Evolutionary conservation across 495 filamentous ascomycete genomes (phyloP).

Genomic region (Daldinia decipiens): DNA sequence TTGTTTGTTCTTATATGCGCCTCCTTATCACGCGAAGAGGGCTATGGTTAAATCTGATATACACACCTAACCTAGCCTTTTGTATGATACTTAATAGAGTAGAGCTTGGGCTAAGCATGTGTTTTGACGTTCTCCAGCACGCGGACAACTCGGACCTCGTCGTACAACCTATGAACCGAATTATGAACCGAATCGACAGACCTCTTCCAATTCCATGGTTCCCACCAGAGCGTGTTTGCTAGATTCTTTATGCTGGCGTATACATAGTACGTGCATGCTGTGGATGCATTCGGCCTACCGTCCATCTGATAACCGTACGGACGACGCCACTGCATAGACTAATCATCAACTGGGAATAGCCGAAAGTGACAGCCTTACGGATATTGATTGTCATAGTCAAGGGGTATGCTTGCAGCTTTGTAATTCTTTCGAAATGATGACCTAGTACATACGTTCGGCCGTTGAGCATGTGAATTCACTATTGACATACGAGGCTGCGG

Average conservation of each 20-base stretch:
- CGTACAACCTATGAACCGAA: neutral
- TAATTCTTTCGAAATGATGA: neutral
- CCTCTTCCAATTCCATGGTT: slow-evolving; percentile 3
- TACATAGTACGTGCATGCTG: neutral
- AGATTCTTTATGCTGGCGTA: neutral
- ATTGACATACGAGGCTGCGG: neutral
- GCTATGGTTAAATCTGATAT: neutral
- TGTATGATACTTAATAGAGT: neutral
- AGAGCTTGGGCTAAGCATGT: neutral
- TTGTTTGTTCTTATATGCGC: neutral
- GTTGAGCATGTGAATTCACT: neutral
- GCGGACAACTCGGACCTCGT: neutral
- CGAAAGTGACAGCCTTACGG: slow-evolving; percentile 2
- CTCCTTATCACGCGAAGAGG: neutral
- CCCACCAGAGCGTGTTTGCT: slow-evolving; percentile 6
- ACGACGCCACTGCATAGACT: slow-evolving; percentile 1
- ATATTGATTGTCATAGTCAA: neutral
- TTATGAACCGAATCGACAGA: neutral
- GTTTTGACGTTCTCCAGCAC: neutral
- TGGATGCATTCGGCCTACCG: slow-evolving; percentile 2
- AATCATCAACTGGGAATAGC: neutral
- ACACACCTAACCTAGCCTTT: neutral
- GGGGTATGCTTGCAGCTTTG: slow-evolving; percentile 9
- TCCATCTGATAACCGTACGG: slow-evolving; percentile 5
- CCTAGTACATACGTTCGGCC: neutral